Base-by-base conservation (phyloP, 2,329 filamentous ascomycete genomes). In the Verticillium nonalfalfae region DNA sequence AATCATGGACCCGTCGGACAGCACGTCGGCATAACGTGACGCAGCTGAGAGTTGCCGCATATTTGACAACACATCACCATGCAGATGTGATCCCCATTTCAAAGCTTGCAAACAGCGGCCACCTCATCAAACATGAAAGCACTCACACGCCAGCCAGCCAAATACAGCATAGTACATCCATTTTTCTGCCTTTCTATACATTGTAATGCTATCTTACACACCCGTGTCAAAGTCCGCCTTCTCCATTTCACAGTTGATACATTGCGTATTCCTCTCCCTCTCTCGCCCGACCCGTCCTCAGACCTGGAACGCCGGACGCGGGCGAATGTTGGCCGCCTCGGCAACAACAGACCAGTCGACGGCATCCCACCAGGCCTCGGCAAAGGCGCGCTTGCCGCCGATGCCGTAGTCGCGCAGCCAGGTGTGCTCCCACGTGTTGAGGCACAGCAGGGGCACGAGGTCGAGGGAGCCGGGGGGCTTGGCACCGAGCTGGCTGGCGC, bases 401-500 rank as follows among this genome's bases (percentile, higher is more conserved):
- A 88, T 74, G 59, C 85, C 85, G 75, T 90, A 97, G 74, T 98
- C 93, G 60, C 85, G 84, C 73, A 98, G 78, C 86, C 90, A 99
- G 9, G 90, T 88, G 76, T 98, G 95, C 80, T 98, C 89, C 95
- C 95, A 99, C 5, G 93, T 97, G 78, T 93, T 98, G 63, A 98
- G 84, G 73, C 94, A 97, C 68, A 99, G 79, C 63, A 98, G 81
- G 13, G 94, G 93, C 61, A 86, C 81, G 38, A 93, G 75, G 57
- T 89, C 83, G 65, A 86, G 82, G 62, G 88, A 88, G 45, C 89
- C 90, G 1, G 89, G 87, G 5, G 86, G 82, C 62, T 82, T 74
- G 56, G 74, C 70, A 38, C 64, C 67, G 14, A 60, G 63, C 21
- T 5, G 39, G 60, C 65, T 63, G 36, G 66, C 63, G 34, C 69